Evolutionary conservation across 1,284 basidiomycete species (phyloP).

Genomic region (Microbotryum saponariae): DNA sequence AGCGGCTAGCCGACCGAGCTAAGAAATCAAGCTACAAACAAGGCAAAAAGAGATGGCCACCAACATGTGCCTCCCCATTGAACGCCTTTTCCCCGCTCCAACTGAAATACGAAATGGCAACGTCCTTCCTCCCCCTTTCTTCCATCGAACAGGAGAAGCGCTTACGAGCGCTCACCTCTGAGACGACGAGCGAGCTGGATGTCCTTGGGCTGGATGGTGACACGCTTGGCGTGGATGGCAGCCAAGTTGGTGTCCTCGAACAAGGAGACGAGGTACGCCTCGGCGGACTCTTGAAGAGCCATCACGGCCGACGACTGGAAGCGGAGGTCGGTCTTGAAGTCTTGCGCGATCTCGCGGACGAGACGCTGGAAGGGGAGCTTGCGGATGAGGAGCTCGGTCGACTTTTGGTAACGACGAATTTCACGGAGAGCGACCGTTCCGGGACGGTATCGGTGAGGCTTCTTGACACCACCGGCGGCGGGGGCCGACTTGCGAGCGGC

Average conservation of each 20-base stretch:
- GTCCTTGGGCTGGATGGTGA: conserved; percentile 64
- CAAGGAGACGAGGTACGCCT: conserved; percentile 84
- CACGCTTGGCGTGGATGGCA: conserved; percentile 50
- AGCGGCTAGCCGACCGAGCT: no score
- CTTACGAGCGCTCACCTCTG: conserved; percentile 66
- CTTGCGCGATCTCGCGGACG: conserved; percentile 38
- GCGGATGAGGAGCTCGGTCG: conserved; percentile 48
- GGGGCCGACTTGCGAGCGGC: conserved; percentile 48
- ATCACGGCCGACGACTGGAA: conserved; percentile 39
- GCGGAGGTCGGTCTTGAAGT: conserved; percentile 40
- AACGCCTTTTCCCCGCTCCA: no score
- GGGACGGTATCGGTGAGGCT: conserved; percentile 54
- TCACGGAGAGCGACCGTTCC: conserved; percentile 52
- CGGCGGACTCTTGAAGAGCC: conserved; percentile 44
- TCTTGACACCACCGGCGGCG: conserved; percentile 53
- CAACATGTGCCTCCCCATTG: no score
- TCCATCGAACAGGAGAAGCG: no score
- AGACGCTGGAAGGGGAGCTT: conserved; percentile 43
- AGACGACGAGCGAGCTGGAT: conserved; percentile 55
- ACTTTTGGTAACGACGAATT: conserved; percentile 52
- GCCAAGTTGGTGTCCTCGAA: conserved; percentile 56
- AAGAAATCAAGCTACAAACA: no score
- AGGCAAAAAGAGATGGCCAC: no score
- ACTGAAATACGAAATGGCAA: no score
- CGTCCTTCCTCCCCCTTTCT: no score